Evolutionary conservation across 257 asterid genomes (phyloP).

Genomic region (Paraleonurus japonicus): DNA sequence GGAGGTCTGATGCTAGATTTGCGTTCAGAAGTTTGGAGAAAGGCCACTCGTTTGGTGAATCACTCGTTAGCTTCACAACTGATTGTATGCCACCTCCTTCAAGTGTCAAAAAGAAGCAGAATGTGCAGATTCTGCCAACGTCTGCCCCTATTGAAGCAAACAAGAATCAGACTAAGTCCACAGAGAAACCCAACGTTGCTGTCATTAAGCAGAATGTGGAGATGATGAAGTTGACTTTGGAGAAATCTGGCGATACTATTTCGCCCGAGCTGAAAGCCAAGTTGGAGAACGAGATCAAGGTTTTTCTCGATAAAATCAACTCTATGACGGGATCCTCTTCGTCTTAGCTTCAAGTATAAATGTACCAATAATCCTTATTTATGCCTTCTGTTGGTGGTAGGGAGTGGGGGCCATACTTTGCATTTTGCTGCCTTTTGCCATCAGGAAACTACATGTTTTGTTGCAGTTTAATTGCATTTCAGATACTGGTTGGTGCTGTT

Average conservation of each 20-base stretch:
- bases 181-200: constrained; percentile 42
- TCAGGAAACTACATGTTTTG: constrained; percentile 1
- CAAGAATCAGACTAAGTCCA: constrained; percentile 20
- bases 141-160: constrained; percentile 21
- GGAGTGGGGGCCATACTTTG: not conserved
- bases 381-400: not conserved
- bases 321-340: constrained; percentile 46
- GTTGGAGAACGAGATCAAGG: constrained; percentile 70
- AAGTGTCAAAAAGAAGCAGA: constrained; percentile 9
- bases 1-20: constrained; percentile 54
- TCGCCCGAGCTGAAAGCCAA: constrained; percentile 53
- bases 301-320: constrained; percentile 52
- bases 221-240: constrained; percentile 67
- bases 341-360: constrained; percentile 25
- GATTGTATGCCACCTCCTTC: constrained; percentile 26
- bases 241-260: constrained; percentile 61
- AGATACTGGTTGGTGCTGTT: not conserved
- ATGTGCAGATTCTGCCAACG: constrained; percentile 10
- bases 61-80: constrained; percentile 46
- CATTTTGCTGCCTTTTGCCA: constrained; percentile 27
- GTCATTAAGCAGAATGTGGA: constrained; percentile 66
- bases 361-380: constrained; percentile 15
- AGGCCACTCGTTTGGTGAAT: constrained; percentile 51
- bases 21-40: constrained; percentile 60
- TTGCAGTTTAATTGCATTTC: not conserved